Base-by-base conservation (phyloP, 2,329 filamentous ascomycete genomes). In the Trichoderma gracile region DNA sequence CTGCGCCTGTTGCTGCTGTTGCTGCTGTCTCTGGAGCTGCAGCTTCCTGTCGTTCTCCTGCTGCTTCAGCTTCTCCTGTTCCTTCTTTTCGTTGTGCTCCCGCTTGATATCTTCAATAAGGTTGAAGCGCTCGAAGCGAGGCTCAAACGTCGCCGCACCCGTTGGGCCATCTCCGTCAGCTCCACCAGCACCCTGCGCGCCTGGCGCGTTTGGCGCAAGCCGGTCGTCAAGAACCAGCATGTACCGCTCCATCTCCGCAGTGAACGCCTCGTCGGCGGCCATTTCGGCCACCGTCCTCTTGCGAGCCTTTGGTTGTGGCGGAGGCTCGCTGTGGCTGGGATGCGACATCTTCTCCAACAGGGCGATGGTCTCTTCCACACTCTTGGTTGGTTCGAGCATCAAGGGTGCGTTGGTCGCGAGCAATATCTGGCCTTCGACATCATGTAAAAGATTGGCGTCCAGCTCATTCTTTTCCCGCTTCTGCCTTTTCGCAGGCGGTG, bases 281-380 rank as follows among this genome's bases (percentile, higher is more conserved):
- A 98, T 87, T 74, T 99, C 94, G 9, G 95, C 95, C 19, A 96
- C 89, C 0, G 95, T 99, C 67, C 94, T 88, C 82, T 99, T 98
- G 64, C 95, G 84, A 8, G 89, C 89, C 81, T 97, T 97, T 3
- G 93, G 93, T 66, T 90, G 85, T 0, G 95, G 94, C 10, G 92
- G 89, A 49, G 86, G 81, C 56, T 89, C 86, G 33, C 86, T 85
- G 75, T 97, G 91, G 63, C 92, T 86, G 7, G 93, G 90, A 74
- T 96, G 91, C 21, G 86, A 83, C 69, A 94, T 81, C 19, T 84
- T 81, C 33, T 92, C 87, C 3, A 98, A 81, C 3, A 96, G 82
- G 12, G 82, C 82, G 54, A 93, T 88, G 1, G 87, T 88, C 68
- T 93, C 89, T 54, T 87, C 86, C 3, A 85, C 78, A 67, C 79